phyloP scores from a whole-genome alignment of 495 filamentous ascomycete genomes.

The Hypoxylon lienhwacheense region DNA sequence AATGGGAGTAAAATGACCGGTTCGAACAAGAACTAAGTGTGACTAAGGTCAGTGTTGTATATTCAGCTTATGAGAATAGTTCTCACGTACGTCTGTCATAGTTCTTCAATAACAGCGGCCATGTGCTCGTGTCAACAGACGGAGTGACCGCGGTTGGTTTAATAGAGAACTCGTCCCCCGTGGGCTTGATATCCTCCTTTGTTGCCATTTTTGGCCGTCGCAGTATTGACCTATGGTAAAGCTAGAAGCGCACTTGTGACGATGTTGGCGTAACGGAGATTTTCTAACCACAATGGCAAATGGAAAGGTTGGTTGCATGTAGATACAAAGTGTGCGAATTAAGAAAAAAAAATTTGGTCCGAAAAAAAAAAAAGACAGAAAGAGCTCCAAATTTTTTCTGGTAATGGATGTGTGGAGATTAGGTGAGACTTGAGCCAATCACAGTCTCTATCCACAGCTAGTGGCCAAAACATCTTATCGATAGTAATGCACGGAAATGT shows the following conservation, averaged over 20 bases:
- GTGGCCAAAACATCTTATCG: conserved; percentile 13
- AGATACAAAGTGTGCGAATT: conserved; percentile 19
- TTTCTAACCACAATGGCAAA: conserved; percentile 28
- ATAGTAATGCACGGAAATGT: too few relatives aligned
- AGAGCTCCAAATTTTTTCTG: conserved; percentile 41
- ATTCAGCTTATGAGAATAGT: neutral
- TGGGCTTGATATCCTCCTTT: conserved; percentile 61
- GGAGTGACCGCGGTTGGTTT: conserved; percentile 80
- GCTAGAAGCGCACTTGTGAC: conserved; percentile 10
- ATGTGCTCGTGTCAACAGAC: conserved; percentile 72
- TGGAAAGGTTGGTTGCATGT: conserved; percentile 15
- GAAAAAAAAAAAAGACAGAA: conserved; percentile 28
- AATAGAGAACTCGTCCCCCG: conserved; percentile 75
- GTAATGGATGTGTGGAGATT: conserved; percentile 26
- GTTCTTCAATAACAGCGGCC: conserved; percentile 91
- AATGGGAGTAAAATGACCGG: conserved; percentile 92
- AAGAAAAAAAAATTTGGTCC: conserved; percentile 26
- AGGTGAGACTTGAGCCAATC: conserved; percentile 17
- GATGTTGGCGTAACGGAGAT: conserved; percentile 17
- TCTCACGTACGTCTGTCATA: conserved; percentile 63
- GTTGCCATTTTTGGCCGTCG: conserved; percentile 56
- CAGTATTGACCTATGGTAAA: conserved; percentile 15
- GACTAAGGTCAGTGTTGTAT: conserved; percentile 8
- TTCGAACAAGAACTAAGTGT: conserved; percentile 73
- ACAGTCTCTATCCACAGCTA: conserved; percentile 15